phyloP scores from a whole-genome alignment of 257 asterid species.

The Solanum paucissectum region DNA sequence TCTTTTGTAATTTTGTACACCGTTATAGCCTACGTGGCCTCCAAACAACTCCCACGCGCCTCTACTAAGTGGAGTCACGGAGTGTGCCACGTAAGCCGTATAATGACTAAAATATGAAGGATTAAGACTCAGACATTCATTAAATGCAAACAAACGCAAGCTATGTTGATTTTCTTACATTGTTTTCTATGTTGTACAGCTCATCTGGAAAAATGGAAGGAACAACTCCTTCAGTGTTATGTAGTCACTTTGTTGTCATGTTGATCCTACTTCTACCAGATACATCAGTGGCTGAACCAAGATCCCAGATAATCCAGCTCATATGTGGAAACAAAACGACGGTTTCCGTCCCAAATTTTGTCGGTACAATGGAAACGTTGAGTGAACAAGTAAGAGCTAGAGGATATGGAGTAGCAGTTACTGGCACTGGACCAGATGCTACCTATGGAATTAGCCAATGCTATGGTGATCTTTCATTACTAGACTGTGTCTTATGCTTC shows the following conservation, averaged over 20 bases:
- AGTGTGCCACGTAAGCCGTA: too few relatives aligned
- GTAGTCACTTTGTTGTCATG: background rate
- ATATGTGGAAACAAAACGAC: background rate
- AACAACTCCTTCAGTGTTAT: background rate
- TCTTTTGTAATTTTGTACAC: too few relatives aligned
- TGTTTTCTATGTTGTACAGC: background rate
- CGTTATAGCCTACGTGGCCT: too few relatives aligned
- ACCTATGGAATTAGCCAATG: slow-evolving; percentile 14
- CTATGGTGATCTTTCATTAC: slow-evolving; percentile 14
- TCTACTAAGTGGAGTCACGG: too few relatives aligned
- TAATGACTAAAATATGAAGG: too few relatives aligned
- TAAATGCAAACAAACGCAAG: too few relatives aligned
- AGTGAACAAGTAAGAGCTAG: background rate
- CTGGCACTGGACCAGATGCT: slow-evolving; percentile 3
- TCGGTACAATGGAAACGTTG: background rate
- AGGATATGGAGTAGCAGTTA: slow-evolving; percentile 3
- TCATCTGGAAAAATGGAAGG: background rate
- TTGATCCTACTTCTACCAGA: background rate
- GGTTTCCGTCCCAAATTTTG: background rate
- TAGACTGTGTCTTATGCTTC: slow-evolving; percentile 11
- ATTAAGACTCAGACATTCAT: too few relatives aligned
- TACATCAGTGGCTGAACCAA: slow-evolving; percentile 7
- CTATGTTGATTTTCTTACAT: background rate
- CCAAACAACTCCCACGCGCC: too few relatives aligned
- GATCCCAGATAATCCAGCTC: slow-evolving; percentile 1